A percentile compares a stretch with the other conserved stretches of the same genome.
Evolutionary conservation across 2,329 filamentous ascomycete genomes (phyloP).

Genomic region (Sclerotinia glacialis): DNA sequence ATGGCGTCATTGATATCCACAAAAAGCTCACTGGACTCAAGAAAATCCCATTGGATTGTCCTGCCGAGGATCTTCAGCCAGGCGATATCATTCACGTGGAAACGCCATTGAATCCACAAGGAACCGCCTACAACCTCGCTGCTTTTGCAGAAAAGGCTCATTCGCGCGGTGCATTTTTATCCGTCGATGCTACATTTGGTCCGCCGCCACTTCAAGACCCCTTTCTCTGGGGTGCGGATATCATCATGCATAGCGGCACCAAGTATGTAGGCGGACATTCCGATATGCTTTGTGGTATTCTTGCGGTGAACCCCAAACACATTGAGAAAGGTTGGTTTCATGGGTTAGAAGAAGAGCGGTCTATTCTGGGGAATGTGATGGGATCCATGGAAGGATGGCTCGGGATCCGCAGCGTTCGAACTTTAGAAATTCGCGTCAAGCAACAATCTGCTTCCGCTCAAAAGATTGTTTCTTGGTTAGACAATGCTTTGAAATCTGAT

Average conservation of each 20-base stretch:
- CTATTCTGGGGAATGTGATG: slow-evolving; percentile 80
- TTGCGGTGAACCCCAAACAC: slow-evolving; percentile 59
- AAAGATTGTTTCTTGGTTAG: slow-evolving; percentile 69
- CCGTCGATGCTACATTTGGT: slow-evolving; percentile 88
- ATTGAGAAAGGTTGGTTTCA: slow-evolving; percentile 55
- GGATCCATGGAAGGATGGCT: slow-evolving; percentile 91
- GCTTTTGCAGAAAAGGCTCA: slow-evolving; percentile 72
- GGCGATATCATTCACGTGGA: slow-evolving; percentile 91
- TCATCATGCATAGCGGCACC: slow-evolving; percentile 88
- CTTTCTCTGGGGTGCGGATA: slow-evolving; percentile 75
- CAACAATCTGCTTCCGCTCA: slow-evolving; percentile 72
- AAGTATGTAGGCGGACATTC: slow-evolving; percentile 97
- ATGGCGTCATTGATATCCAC: slow-evolving; percentile 75
- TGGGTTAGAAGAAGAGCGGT: slow-evolving; percentile 58
- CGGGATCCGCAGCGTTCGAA: slow-evolving; percentile 80
- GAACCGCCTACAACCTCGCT: slow-evolving; percentile 71
- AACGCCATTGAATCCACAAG: slow-evolving; percentile 89
- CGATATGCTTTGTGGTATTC: slow-evolving; percentile 85
- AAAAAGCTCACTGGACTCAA: slow-evolving; percentile 72
- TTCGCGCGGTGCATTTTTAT: slow-evolving; percentile 68
- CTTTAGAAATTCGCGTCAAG: slow-evolving; percentile 76
- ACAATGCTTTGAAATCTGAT: slow-evolving; percentile 36
- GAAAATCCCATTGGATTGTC: slow-evolving; percentile 68
- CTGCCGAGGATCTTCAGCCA: slow-evolving; percentile 60
- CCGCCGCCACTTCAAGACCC: slow-evolving; percentile 88